Evolutionary conservation across 495 filamentous ascomycete genomes (phyloP), one percentile per base, ranked within the genome.

Genomic region (Penicillium chermesinum): DNA sequence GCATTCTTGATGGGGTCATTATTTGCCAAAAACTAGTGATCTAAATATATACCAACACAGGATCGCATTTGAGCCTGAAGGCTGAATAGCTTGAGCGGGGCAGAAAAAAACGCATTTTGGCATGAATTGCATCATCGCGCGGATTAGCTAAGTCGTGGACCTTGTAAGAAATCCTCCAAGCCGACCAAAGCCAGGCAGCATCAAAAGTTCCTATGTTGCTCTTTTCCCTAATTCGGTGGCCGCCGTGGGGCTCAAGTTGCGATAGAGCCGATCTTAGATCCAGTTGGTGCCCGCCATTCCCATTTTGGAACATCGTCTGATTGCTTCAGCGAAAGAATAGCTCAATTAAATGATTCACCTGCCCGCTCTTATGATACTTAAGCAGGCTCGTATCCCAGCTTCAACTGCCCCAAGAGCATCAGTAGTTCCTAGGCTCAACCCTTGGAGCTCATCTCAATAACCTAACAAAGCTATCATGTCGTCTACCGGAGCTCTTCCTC

Each of bases 401-500:
- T 10, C 25, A 30, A 5, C 25, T 30, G 5, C 10, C 25, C 10
- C 25, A n/a, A 4, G 25, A 30, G 4, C 25, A 30, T 30, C 25
- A 30, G n/a, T 30, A 4, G 5, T 30, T 30, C 25, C 5, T 30
- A 5, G 4, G 25, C 25, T 30, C 25, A 30, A 30, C 5, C 25
- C 25, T 30, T 10, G 10, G 5, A 5, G 25, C 5, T 30, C 4
- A 30, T n/a, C n/a, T n/a, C n/a, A n/a, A n/a, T n/a, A n/a, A n/a
- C n/a, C n/a, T n/a, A n/a, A n/a, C n/a, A n/a, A n/a, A n/a, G n/a
- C n/a, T n/a, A 49, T 25, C 25, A 73, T 69, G 65, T 32, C 65
- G 36, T 65, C 63, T 22, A 49, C 46, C 35, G 38, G 55, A 19
- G 66, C 66, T 47, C 67, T 84, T 48, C 82, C 82, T 7, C 73